Percentiles rank a stretch among this genome's conserved stretches.
phyloP scores from a whole-genome alignment of 75 land plant species.

The Ceratopteris richardii region DNA sequence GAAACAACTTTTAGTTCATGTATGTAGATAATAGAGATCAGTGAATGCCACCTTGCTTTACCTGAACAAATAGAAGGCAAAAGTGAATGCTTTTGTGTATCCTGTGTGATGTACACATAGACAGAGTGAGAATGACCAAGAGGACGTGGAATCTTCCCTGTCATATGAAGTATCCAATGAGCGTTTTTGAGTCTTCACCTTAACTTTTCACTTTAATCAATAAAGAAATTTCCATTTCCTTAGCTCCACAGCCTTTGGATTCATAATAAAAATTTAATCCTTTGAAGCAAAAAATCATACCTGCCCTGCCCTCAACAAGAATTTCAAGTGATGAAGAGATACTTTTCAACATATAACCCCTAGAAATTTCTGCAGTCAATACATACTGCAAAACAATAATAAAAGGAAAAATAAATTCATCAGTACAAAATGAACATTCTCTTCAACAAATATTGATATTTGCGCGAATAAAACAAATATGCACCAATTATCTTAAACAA shows the following conservation, averaged over 20 bases:
- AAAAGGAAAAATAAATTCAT: not conserved
- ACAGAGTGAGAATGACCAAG: conserved; percentile 45
- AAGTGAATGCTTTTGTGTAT: conserved; percentile 73
- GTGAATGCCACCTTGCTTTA: conserved; percentile 6
- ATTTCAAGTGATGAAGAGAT: conserved; percentile 59
- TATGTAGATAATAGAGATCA: too few relatives aligned
- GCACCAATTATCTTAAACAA: too few relatives aligned
- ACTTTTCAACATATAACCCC: conserved; percentile 73
- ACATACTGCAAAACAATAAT: conserved; percentile 44
- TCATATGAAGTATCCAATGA: not conserved
- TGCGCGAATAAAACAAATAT: too few relatives aligned
- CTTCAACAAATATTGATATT: too few relatives aligned
- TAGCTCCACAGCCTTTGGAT: too few relatives aligned
- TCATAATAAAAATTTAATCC: too few relatives aligned
- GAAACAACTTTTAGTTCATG: too few relatives aligned
- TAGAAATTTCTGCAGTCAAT: conserved; percentile 48
- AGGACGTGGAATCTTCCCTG: conserved; percentile 35
- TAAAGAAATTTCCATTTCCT: too few relatives aligned
- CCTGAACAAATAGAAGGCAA: conserved; percentile 72
- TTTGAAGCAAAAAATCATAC: conserved; percentile 24
- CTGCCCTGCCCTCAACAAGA: conserved; percentile 62
- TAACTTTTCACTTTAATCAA: too few relatives aligned
- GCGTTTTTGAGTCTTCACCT: not conserved
- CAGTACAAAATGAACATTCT: too few relatives aligned
- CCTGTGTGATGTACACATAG: conserved; percentile 79